Evolutionary conservation across 2,329 filamentous ascomycete species (phyloP).

Genomic region (Talaromyces sp.): DNA sequence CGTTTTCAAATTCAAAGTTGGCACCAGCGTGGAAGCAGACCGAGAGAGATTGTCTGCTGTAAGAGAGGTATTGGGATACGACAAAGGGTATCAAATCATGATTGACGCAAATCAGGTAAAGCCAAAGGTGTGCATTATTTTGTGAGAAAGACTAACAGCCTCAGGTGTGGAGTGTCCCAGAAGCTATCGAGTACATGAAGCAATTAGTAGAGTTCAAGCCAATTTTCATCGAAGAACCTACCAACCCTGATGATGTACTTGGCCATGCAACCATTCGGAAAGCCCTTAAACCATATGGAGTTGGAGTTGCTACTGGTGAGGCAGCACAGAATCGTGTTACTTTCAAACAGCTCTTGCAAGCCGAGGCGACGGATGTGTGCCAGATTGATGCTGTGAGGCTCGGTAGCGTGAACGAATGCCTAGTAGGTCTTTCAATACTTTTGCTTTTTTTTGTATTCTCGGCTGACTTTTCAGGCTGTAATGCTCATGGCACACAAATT

Average conservation of each 20-base stretch:
- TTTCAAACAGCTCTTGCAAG: constrained; percentile 84
- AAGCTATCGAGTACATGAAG: constrained; percentile 82
- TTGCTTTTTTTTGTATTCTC: neutral
- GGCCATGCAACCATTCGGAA: constrained; percentile 81
- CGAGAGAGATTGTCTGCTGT: constrained; percentile 64
- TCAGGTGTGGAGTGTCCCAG: constrained; percentile 75
- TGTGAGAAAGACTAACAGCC: neutral
- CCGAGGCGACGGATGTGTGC: constrained; percentile 76
- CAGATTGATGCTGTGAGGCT: constrained; percentile 87
- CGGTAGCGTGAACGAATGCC: constrained; percentile 84
- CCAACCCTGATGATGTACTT: constrained; percentile 80
- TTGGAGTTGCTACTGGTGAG: constrained; percentile 83
- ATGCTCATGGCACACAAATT: constrained; percentile 38
- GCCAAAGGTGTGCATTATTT: neutral
- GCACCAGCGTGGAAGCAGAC: constrained; percentile 66
- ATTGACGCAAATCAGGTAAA: constrained; percentile 79
- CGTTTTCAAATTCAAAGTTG: constrained; percentile 90
- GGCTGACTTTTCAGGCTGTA: constrained; percentile 13
- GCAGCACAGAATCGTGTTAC: constrained; percentile 94
- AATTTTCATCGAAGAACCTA: constrained; percentile 94
- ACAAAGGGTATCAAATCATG: constrained; percentile 79
- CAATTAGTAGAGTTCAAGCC: constrained; percentile 69
- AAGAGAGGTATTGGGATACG: constrained; percentile 72
- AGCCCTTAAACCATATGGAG: constrained; percentile 56
- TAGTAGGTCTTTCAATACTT: constrained; percentile 35